These are phyloP conservation scores for Neonectria hederae DNA, from an alignment of 2,329 filamentous ascomycete species.

Conservation along the genomic window DNA sequence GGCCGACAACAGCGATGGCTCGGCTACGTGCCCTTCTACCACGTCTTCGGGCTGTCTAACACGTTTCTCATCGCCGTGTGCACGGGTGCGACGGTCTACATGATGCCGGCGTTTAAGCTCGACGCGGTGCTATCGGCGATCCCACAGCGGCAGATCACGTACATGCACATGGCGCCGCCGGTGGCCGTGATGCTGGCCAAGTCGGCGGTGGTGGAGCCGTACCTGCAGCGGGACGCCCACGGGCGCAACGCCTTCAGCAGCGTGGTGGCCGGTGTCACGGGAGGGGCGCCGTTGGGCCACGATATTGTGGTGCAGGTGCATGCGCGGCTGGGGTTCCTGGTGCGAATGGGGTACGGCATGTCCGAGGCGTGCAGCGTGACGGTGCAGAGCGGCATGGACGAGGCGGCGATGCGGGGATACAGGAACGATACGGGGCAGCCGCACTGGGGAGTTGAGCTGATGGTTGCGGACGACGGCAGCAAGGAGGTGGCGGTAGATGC, in stretches of 20 bases:
- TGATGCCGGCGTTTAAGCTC: conserved; percentile 77
- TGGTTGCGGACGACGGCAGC: conserved; percentile 60
- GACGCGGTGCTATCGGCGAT: conserved; percentile 69
- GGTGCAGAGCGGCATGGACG: conserved; percentile 64
- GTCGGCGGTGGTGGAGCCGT: conserved; percentile 71
- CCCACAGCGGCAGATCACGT: conserved; percentile 70
- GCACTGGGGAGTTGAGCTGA: conserved; percentile 74
- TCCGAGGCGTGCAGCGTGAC: conserved; percentile 75
- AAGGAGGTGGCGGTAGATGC: conserved; percentile 45
- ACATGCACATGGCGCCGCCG: conserved; percentile 73
- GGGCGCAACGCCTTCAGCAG: conserved; percentile 65
- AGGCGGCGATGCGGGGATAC: conserved; percentile 55
- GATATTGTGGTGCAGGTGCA: conserved; percentile 68
- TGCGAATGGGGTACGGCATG: conserved; percentile 76
- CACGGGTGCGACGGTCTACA: conserved; percentile 67
- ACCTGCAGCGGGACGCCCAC: conserved; percentile 55
- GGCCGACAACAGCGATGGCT: conserved; percentile 55
- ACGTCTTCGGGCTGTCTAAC: conserved; percentile 68
- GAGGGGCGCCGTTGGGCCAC: conserved; percentile 70
- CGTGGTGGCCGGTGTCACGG: conserved; percentile 63
- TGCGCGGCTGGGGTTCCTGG: conserved; percentile 62
- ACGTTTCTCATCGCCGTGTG: conserved; percentile 66
- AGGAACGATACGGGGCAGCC: conserved; percentile 71
- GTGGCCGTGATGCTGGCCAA: conserved; percentile 76
- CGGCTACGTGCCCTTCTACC: conserved; percentile 77